Percentiles rank a stretch among this genome's conserved stretches.
These are phyloP conservation scores for Zygosaccharomyces sapae DNA, from an alignment of 1,139 yeast genomes.

Conservation along the genomic window DNA sequence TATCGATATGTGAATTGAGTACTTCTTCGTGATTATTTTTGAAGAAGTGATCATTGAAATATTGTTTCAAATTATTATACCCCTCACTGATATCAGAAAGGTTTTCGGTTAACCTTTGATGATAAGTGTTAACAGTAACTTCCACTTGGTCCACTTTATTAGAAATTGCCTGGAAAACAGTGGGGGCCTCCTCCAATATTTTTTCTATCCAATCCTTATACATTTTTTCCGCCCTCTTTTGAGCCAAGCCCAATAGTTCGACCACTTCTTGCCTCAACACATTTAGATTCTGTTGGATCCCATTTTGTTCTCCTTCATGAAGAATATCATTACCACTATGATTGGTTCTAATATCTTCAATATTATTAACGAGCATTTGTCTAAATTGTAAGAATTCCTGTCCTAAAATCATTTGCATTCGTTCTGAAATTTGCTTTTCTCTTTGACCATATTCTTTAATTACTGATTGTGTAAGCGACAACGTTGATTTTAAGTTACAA, in stretches of 20 bases:
- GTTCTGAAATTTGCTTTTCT: constrained; percentile 31
- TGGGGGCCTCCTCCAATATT: constrained; percentile 27
- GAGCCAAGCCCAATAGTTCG: constrained; percentile 19
- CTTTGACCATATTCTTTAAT: constrained; percentile 33
- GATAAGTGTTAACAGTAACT: constrained; percentile 16
- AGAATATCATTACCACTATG: constrained; percentile 8
- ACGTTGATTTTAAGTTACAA: constrained; percentile 32
- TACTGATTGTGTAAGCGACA: constrained; percentile 33
- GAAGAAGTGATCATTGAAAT: constrained; percentile 35
- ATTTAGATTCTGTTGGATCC: constrained; percentile 21
- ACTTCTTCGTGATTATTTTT: constrained; percentile 35
- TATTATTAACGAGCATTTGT: constrained; percentile 19
- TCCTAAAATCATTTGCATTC: constrained; percentile 29
- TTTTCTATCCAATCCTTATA: constrained; percentile 27
- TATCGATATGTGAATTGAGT: constrained; percentile 28
- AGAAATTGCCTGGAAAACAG: constrained; percentile 19
- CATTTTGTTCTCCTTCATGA: constrained; percentile 10
- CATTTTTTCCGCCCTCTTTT: constrained; percentile 22
- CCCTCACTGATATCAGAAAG: constrained; percentile 34
- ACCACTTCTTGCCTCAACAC: constrained; percentile 23
- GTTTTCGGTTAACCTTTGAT: constrained; percentile 24
- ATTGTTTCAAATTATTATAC: constrained; percentile 36
- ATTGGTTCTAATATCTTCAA: constrained; percentile 22
- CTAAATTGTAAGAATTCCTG: constrained; percentile 26
- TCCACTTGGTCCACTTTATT: constrained; percentile 17